A percentile compares a stretch with the other conserved stretches of the same genome.
Conservation (phyloP, 2,329 filamentous ascomycete genomes). For the Sphaerulina vaccinii region DNA sequence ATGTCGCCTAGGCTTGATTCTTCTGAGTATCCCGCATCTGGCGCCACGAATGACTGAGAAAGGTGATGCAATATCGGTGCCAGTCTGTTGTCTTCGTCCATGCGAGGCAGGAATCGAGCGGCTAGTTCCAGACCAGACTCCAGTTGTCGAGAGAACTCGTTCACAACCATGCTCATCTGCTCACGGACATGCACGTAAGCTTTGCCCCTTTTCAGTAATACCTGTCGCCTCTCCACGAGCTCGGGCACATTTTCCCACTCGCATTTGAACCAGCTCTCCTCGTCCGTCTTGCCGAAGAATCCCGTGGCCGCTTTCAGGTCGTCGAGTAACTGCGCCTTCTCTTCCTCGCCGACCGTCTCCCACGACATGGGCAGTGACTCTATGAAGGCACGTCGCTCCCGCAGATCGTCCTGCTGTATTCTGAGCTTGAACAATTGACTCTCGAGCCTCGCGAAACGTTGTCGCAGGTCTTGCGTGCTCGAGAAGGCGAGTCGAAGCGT, state of each 20-base stretch:
- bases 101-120: conserved; percentile 80
- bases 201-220: conserved; percentile 76
- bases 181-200: conserved; percentile 88
- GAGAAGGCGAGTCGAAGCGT: conserved; percentile 92
- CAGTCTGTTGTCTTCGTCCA: conserved; percentile 94
- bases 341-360: conserved; percentile 76
- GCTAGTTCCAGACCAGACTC: conserved; percentile 87
- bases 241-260: conserved; percentile 94
- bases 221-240: conserved; percentile 74
- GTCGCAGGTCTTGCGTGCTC: conserved; percentile 82
- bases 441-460: conserved; percentile 82
- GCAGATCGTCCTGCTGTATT: conserved; percentile 71
- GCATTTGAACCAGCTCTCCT: conserved; percentile 92
- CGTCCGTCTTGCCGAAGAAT: conserved; percentile 57
- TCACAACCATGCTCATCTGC: conserved; percentile 83
- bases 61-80: conserved; percentile 73
- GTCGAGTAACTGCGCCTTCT: conserved; percentile 66
- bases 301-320: conserved; percentile 61
- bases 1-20: conserved; percentile 60
- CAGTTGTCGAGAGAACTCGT: conserved; percentile 77
- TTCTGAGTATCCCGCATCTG: conserved; percentile 76
- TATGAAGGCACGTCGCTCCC: conserved; percentile 75
- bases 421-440: conserved; percentile 84
- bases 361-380: conserved; percentile 76
- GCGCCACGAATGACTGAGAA: conserved; percentile 93